A percentile compares a stretch with the other conserved stretches of the same genome.
These are phyloP conservation scores for Cadophora malorum DNA, from an alignment of 2,329 filamentous ascomycete genomes.

Conservation along the genomic window DNA sequence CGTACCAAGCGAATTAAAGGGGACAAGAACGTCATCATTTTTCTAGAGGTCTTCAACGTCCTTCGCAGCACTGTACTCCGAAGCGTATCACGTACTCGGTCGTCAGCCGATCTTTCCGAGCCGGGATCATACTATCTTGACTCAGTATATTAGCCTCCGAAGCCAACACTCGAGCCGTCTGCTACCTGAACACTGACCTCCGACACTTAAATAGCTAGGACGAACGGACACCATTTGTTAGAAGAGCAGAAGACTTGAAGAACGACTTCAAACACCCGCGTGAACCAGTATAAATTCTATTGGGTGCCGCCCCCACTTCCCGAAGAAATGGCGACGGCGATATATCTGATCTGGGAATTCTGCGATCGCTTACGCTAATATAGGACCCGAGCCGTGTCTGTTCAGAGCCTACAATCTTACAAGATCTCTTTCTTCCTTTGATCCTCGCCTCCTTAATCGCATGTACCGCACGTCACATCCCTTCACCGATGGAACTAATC, in stretches of 20 bases:
- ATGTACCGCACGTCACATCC: background rate
- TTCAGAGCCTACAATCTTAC: background rate
- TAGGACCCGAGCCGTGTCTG: background rate
- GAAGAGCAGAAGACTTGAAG: background rate
- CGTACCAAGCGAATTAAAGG: background rate
- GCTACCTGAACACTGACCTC: background rate
- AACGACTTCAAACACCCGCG: background rate
- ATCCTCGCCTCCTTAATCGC: background rate
- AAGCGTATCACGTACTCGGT: background rate
- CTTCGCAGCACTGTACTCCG: background rate
- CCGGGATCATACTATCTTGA: background rate
- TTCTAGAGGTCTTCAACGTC: background rate
- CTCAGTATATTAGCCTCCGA: background rate
- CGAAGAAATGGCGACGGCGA: slow-evolving; percentile 7
- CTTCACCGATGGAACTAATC: background rate
- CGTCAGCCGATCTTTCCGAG: background rate
- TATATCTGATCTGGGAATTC: background rate
- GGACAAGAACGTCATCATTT: background rate
- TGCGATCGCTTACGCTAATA: background rate
- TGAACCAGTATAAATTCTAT: background rate
- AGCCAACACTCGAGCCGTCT: background rate
- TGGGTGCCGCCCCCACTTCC: slow-evolving; percentile 1
- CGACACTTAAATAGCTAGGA: background rate
- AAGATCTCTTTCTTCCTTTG: background rate
- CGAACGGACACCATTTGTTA: background rate